Conservation (phyloP, 2,329 filamentous ascomycete species). For the Paradendryphiella salina region DNA sequence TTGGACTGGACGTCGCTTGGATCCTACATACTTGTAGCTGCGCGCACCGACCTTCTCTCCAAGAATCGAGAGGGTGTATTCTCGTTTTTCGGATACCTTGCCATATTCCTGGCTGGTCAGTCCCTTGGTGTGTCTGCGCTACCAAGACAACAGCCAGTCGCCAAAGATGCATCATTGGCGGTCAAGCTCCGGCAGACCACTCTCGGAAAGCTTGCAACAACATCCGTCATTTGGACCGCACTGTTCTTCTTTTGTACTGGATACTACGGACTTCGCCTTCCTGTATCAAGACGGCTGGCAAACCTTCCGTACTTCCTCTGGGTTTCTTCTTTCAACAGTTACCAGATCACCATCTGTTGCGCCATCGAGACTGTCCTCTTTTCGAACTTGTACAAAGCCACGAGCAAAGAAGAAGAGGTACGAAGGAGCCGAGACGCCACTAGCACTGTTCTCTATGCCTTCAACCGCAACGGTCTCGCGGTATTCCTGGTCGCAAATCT, state of each 20-base stretch:
- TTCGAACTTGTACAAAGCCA: constrained; percentile 67
- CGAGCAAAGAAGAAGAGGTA: constrained; percentile 59
- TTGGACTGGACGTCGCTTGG: constrained; percentile 77
- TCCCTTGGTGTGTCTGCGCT: constrained; percentile 79
- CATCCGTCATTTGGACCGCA: constrained; percentile 68
- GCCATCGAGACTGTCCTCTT: constrained; percentile 78
- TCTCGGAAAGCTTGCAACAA: constrained; percentile 65
- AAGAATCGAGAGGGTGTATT: constrained; percentile 96
- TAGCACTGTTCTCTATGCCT: constrained; percentile 77
- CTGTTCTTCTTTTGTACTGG: constrained; percentile 72
- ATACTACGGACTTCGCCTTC: constrained; percentile 66
- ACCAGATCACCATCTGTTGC: constrained; percentile 79
- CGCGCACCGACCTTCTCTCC: constrained; percentile 75
- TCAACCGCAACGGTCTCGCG: constrained; percentile 84
- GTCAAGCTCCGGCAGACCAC: constrained; percentile 59
- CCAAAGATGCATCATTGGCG: constrained; percentile 49
- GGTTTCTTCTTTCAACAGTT: constrained; percentile 87
- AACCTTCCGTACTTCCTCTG: constrained; percentile 94
- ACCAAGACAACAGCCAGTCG: constrained; percentile 57
- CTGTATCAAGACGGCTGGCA: constrained; percentile 83
- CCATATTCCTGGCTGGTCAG: constrained; percentile 91
- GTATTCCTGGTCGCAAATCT: constrained; percentile 88
- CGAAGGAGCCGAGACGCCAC: constrained; percentile 71
- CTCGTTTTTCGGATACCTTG: constrained; percentile 89
- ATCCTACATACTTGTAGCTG: constrained; percentile 78